phyloP scores from a whole-genome alignment of 2,329 filamentous ascomycete species.

The Pezicula rhizophila region DNA sequence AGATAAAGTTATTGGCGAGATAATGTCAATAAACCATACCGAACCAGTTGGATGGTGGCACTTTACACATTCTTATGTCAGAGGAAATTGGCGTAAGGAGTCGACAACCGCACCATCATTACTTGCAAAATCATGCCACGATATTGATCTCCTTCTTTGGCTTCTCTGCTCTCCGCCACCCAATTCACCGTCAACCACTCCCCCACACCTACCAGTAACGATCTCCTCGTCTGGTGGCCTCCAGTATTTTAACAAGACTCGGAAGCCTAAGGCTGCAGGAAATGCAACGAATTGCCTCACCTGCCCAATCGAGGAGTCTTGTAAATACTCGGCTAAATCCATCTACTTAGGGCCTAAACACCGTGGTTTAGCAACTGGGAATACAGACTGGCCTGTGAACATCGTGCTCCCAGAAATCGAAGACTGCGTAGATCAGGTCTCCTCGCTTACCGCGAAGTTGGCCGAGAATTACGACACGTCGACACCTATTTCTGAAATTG shows the following conservation, averaged over 20 bases:
- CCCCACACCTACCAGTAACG: constrained; percentile 64
- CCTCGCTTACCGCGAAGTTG: constrained; percentile 31
- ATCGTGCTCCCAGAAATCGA: constrained; percentile 93
- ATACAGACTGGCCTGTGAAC: constrained; percentile 74
- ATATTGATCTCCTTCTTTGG: constrained; percentile 92
- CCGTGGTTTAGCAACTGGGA: constrained; percentile 55
- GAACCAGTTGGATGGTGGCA: constrained; percentile 98
- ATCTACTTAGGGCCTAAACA: constrained; percentile 50
- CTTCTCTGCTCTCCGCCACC: constrained; percentile 61
- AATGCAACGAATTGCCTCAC: constrained; percentile 76
- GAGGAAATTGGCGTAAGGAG: constrained; percentile 88
- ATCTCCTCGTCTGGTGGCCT: constrained; percentile 71
- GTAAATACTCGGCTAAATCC: constrained; percentile 68
- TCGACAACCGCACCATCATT: constrained; percentile 72
- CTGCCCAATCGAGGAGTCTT: constrained; percentile 66
- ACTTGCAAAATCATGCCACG: constrained; percentile 92
- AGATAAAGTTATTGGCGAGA: constrained; percentile 72
- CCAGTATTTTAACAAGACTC: constrained; percentile 65
- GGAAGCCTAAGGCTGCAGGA: constrained; percentile 70
- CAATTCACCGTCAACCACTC: constrained; percentile 18
- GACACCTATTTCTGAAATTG: constrained; percentile 41
- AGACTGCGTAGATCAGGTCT: constrained; percentile 52
- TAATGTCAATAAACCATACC: constrained; percentile 82
- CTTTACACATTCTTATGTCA: constrained; percentile 83
- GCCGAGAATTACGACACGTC: constrained; percentile 47